These are phyloP conservation scores for Kalanchoe fedtschenkoi DNA, from an alignment of 164 flowering plant genomes.

Conservation along the genomic window DNA sequence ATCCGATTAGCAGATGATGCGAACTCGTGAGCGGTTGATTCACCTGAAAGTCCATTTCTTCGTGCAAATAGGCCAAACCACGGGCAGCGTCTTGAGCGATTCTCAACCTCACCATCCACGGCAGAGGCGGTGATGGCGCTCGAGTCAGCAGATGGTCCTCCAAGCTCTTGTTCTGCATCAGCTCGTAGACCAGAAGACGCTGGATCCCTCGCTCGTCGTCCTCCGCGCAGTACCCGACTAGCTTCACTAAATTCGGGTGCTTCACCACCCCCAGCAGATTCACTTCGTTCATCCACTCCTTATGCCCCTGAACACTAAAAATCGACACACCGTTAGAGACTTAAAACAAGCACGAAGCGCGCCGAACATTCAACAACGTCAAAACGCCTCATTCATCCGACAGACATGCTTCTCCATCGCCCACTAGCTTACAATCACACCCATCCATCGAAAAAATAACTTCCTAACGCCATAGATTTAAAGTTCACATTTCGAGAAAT, in stretches of 20 bases:
- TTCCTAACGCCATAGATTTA: background rate
- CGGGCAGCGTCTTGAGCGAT: constrained; percentile 90
- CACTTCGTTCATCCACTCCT: constrained; percentile 96
- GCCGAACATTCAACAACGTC: background rate
- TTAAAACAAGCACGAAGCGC: constrained; percentile 4
- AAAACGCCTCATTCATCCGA: too few relatives aligned
- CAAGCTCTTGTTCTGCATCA: constrained; percentile 80
- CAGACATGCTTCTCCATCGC: too few relatives aligned
- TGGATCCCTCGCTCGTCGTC: constrained; percentile 97
- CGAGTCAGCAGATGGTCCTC: constrained; percentile 73
- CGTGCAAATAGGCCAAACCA: constrained; percentile 86
- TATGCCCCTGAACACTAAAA: constrained; percentile 88
- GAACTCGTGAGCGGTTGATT: too few relatives aligned
- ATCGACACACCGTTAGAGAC: too few relatives aligned
- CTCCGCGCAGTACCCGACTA: constrained; percentile 92
- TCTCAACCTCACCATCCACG: constrained; percentile 60
- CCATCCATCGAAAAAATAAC: too few relatives aligned
- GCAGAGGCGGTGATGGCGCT: constrained; percentile 37
- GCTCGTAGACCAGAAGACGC: constrained; percentile 77
- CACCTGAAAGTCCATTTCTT: constrained; percentile 99
- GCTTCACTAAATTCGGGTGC: constrained; percentile 86
- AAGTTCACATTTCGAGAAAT: background rate
- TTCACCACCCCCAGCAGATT: constrained; percentile 78
- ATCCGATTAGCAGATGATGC: too few relatives aligned
- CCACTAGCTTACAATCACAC: too few relatives aligned